A percentile compares a stretch with the other conserved stretches of the same genome.
Conservation (phyloP, 176 grass and related monocot species). For the Phoenix dactylifera region DNA sequence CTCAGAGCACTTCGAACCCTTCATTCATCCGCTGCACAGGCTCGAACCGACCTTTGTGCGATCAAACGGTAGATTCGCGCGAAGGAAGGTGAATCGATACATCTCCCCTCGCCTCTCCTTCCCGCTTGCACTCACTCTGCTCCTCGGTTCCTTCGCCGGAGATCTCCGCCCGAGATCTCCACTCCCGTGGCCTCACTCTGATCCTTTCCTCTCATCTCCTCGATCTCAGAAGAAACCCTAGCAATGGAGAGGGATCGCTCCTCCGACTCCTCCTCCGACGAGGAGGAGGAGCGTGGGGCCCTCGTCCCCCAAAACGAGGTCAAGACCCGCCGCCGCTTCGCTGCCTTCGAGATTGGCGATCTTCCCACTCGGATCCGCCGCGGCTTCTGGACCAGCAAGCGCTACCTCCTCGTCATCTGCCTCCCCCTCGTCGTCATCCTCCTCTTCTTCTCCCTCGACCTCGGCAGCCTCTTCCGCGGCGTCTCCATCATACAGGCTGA, state of each 20-base stretch:
- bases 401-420: conserved; percentile 44
- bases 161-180: too few species aligned
- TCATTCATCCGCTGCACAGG: too few species aligned
- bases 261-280: conserved; percentile 37
- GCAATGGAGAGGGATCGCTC: conserved; percentile 28
- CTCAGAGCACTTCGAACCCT: too few species aligned
- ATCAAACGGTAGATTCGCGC: too few species aligned
- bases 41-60: too few species aligned
- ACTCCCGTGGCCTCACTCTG: too few species aligned
- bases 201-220: too few species aligned
- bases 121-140: too few species aligned
- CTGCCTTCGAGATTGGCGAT: neutral
- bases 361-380: conserved; percentile 17
- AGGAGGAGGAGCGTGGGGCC: conserved; percentile 64
- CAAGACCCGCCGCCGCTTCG: conserved; percentile 23
- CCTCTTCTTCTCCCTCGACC: conserved; percentile 66
- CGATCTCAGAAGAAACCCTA: too few species aligned
- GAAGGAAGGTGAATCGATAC: too few species aligned
- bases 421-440: conserved; percentile 46
- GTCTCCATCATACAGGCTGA: conserved; percentile 41
- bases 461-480: conserved; percentile 36
- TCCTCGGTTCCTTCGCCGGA: too few species aligned
- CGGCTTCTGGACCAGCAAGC: conserved; percentile 38
- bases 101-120: too few species aligned
- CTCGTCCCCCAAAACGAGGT: conserved; percentile 67